Evolutionary conservation across 2,329 filamentous ascomycete species (phyloP).

Genomic region (Alternaria dauci): DNA sequence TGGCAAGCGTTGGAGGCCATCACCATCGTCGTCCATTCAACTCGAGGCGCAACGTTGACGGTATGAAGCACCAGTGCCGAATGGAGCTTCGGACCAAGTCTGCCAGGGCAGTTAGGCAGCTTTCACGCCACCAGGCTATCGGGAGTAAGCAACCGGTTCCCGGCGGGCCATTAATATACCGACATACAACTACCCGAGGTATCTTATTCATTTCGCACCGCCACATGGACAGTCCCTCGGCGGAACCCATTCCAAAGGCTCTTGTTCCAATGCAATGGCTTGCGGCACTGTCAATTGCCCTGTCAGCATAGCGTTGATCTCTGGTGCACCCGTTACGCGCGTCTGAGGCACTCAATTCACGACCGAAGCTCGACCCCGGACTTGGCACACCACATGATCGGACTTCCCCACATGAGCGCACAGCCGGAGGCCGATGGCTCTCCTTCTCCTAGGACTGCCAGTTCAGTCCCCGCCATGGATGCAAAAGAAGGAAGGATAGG

Average conservation of each 20-base stretch:
- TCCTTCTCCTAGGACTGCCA: conserved; percentile 37
- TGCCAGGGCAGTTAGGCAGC: conserved; percentile 18
- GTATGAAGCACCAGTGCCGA: conserved; percentile 13
- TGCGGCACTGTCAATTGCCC: conserved; percentile 17
- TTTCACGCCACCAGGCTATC: conserved; percentile 24
- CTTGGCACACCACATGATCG: conserved; percentile 45
- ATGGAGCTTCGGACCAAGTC: conserved; percentile 27
- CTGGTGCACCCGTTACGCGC: conserved; percentile 18
- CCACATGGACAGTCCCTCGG: conserved; percentile 24
- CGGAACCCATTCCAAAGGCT: conserved; percentile 17
- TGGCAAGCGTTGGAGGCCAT: conserved; percentile 4
- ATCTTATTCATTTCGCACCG: conserved; percentile 33
- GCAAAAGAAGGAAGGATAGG: conserved; percentile 48
- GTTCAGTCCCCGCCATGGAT: conserved; percentile 44
- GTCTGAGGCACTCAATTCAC: conserved; percentile 22
- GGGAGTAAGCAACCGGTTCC: conserved; percentile 35
- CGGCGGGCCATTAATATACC: conserved; percentile 41
- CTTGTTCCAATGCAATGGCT: conserved; percentile 18
- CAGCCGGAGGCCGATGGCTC: conserved; percentile 37
- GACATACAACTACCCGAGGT: conserved; percentile 37
- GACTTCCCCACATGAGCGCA: conserved; percentile 47
- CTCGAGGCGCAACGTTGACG: conserved; percentile 12
- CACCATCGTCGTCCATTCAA: conserved; percentile 13
- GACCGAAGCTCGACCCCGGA: conserved; percentile 28
- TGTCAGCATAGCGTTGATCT: conserved; percentile 19